A percentile compares a stretch with the other conserved stretches of the same genome.
Conservation (phyloP, 371 early-diverging fungal genomes). For the Mortierella sp. region DNA sequence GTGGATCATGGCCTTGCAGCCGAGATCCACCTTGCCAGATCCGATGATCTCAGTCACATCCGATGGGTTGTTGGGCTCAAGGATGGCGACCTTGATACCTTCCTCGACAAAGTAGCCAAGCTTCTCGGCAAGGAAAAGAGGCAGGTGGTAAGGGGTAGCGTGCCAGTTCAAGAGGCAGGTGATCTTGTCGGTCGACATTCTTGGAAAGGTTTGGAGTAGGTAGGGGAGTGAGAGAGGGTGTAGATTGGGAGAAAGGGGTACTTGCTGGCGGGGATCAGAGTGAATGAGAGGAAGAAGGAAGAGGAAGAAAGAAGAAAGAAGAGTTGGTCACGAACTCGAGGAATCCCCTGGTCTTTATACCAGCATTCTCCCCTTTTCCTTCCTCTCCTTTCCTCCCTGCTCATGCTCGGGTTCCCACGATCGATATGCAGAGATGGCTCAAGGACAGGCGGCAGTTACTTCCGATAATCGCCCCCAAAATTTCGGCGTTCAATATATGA, state of each 20-base stretch:
- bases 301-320: constrained; percentile 5
- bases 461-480: neutral
- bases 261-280: neutral
- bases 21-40: constrained; percentile 71
- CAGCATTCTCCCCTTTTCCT: neutral
- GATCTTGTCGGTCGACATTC: constrained; percentile 65
- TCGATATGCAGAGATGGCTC: neutral
- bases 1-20: constrained; percentile 79
- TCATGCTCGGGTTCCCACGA: neutral
- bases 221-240: neutral
- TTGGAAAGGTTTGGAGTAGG: neutral
- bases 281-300: neutral
- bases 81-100: constrained; percentile 71
- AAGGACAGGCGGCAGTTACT: too few relatives aligned
- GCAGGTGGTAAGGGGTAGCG: constrained; percentile 74
- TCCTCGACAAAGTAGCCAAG: constrained; percentile 67
- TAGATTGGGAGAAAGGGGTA: neutral
- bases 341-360: neutral
- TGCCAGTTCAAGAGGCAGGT: constrained; percentile 70
- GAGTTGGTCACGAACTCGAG: neutral
- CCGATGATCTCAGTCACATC: constrained; percentile 76
- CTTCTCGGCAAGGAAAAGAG: constrained; percentile 71
- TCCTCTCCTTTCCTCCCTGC: neutral
- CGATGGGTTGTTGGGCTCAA: constrained; percentile 73
- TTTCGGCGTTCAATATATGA: too few relatives aligned